Evolutionary conservation across 192 early-diverging fungal species (phyloP), one percentile per base, ranked within the genome.

Genomic region (Mortierella antarctica): DNA sequence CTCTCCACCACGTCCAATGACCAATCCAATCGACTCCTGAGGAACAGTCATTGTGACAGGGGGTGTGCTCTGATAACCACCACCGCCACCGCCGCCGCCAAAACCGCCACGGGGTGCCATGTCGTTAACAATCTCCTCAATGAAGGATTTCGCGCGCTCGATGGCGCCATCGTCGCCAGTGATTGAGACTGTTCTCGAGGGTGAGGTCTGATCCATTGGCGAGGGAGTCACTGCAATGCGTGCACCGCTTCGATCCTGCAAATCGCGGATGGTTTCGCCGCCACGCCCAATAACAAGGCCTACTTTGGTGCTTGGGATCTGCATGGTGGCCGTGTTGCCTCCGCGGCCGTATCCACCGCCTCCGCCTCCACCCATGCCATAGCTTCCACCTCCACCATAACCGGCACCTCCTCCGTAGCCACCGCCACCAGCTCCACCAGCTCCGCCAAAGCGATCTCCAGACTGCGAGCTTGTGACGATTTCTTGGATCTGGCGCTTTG

Each of bases 271-370:
- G 13, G 88, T 95, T 73, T 95, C 93, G 14, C 93, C 93, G 49
- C 92, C 87, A 42, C 90, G 80, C 20, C 92, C 92, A 83, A 97
- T 97, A 7, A 97, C 91, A 46, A 97, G 83, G 0, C 96, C 96
- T 9, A 97, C 95, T 65, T 91, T 92, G 59, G 76, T 63, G 40
- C 83, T 85, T 18, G 92, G 92, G 62, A 93, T 89, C 64, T 86
- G 81, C 15, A 92, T 89, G 14, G 86, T 83, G n/a, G 83, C 64
- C 14, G 70, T 84, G 14, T 74, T 62, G 7, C 82, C 74, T 61
- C 75, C 64, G 48, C 78, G 42, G 39, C 81, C 71, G 61, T 85
- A 47, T 46, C 83, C 50, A 58, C 67, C 61, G 41, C 66, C 45
- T 23, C 61, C 57, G 39, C 82, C 62, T 2, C 83, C 75, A 41